Percentiles rank a stretch among this genome's conserved stretches.
These are phyloP conservation scores for Fusarium beomiforme DNA, from an alignment of 2,329 filamentous ascomycete genomes.

Conservation along the genomic window DNA sequence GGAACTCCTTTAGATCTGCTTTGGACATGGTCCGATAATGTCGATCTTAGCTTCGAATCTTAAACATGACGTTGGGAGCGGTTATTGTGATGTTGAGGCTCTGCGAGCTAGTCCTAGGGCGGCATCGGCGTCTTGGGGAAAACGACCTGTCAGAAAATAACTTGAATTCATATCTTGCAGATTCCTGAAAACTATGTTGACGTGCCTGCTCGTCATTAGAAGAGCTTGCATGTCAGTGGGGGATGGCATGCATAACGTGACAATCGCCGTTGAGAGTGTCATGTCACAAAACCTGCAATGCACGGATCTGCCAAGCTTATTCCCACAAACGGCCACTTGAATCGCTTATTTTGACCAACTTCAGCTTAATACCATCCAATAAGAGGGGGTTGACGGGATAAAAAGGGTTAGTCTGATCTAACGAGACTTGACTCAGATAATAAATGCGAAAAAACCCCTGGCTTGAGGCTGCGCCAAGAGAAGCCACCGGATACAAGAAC, in stretches of 20 bases:
- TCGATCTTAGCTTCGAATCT: background rate
- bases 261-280: background rate
- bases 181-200: background rate
- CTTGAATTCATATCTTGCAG: background rate
- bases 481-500: constrained; percentile 16
- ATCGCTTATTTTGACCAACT: background rate
- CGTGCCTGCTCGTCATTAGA: constrained; percentile 3
- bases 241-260: background rate
- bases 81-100: background rate
- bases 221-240: background rate
- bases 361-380: background rate
- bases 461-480: background rate
- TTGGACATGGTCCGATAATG: background rate
- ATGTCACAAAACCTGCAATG: background rate
- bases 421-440: background rate
- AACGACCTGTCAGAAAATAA: background rate
- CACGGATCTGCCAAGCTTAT: constrained; percentile 20
- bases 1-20: accelerated
- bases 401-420: background rate
- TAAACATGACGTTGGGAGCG: background rate
- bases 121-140: background rate
- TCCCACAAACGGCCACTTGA: background rate
- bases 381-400: background rate
- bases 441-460: constrained; percentile 3
- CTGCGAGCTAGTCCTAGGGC: background rate